Percentiles rank a stretch among this genome's conserved stretches.
Conservation (phyloP, 768 basidiomycete species). For the Strobilomyces echinocephalus region DNA sequence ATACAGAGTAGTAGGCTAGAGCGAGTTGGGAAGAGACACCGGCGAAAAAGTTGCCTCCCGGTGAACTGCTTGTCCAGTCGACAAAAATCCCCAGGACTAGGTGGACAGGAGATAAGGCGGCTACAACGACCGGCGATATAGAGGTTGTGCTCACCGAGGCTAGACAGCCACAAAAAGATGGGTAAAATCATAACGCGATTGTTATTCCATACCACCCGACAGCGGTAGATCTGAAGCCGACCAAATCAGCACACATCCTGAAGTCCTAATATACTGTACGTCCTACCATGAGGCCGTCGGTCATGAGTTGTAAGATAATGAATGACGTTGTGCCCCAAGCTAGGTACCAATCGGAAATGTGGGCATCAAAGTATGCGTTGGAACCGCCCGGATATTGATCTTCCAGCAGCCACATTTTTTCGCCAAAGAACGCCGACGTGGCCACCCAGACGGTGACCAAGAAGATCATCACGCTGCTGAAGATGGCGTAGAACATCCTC, state of each 20-base stretch:
- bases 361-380: conserved; percentile 25
- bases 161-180: background rate
- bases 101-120: background rate
- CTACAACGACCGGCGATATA: too few species aligned
- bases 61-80: conserved; percentile 9
- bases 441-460: background rate
- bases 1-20: conserved; percentile 15
- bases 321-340: background rate
- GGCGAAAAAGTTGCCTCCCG: conserved; percentile 16
- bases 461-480: background rate
- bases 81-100: conserved; percentile 18
- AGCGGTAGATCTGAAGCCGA: background rate
- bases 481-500: background rate
- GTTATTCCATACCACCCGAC: background rate
- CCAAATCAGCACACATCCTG: background rate
- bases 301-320: background rate
- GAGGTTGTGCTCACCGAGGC: background rate
- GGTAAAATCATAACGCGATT: background rate
- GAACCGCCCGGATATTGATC: conserved; percentile 33
- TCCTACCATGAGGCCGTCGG: background rate
- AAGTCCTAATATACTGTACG: too few species aligned
- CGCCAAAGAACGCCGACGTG: background rate
- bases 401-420: conserved; percentile 33
- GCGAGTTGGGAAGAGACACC: conserved; percentile 9
- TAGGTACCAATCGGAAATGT: conserved; percentile 22